Percentiles rank a stretch among this genome's conserved stretches.
Conservation (phyloP, 148 eudicot species). For the Linanthus parryae region DNA sequence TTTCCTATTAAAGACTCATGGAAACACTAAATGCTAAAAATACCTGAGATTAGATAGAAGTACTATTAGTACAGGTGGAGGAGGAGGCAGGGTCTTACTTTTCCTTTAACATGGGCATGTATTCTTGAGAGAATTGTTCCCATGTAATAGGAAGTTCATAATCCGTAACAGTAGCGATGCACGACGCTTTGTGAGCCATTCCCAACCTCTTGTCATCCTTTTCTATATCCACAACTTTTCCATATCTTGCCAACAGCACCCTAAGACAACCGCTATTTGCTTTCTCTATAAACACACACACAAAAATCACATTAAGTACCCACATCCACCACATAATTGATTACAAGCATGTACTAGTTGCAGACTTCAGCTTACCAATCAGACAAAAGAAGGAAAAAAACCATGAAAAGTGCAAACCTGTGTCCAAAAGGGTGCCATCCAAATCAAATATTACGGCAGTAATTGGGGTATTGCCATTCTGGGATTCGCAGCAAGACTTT, state of each 20-base stretch:
- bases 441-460: slow-evolving; percentile 79
- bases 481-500: not conserved
- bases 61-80: not conserved
- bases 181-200: slow-evolving; percentile 46
- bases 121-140: slow-evolving; percentile 41
- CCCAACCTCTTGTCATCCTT: slow-evolving; percentile 66
- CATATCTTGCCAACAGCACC: slow-evolving; percentile 58
- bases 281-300: slow-evolving; percentile 37
- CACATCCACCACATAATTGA: not conserved
- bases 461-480: slow-evolving; percentile 13
- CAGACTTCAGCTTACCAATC: not conserved
- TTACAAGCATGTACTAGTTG: not conserved
- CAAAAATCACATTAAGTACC: not conserved
- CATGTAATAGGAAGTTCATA: slow-evolving; percentile 74
- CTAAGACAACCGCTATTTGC: slow-evolving; percentile 40
- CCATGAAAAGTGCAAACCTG: too few relatives aligned
- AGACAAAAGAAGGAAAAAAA: too few relatives aligned
- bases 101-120: slow-evolving; percentile 56
- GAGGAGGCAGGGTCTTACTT: slow-evolving; percentile 28
- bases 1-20: too few relatives aligned
- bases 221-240: slow-evolving; percentile 55
- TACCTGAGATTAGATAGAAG: not conserved
- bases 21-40: too few relatives aligned
- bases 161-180: slow-evolving; percentile 44
- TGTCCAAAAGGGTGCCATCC: slow-evolving; percentile 87